phyloP scores from a whole-genome alignment of 441 rosid genomes.

The Oxalis stricta region DNA sequence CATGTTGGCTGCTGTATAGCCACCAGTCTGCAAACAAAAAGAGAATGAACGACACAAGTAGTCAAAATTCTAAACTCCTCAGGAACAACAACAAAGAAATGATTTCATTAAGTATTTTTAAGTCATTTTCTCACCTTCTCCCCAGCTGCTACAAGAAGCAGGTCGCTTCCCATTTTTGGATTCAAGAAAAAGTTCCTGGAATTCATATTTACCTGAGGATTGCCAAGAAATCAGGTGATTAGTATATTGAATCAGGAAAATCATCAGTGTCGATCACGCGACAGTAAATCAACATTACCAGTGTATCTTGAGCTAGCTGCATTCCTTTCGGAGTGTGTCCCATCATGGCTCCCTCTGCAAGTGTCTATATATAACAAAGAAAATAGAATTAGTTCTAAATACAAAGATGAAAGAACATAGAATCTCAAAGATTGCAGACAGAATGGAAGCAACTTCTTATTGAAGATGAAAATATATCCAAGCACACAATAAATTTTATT shows the following conservation, averaged over 20 bases:
- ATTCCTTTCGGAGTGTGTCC: slow-evolving; percentile 74
- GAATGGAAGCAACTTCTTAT: background rate
- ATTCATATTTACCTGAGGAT: slow-evolving; percentile 50
- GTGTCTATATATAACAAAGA: slow-evolving; percentile 26
- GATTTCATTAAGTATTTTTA: background rate
- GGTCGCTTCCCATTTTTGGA: slow-evolving; percentile 51
- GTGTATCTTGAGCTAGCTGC: slow-evolving; percentile 73
- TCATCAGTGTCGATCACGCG: slow-evolving; percentile 1
- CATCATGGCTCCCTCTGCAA: slow-evolving; percentile 78
- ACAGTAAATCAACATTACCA: slow-evolving; percentile 34
- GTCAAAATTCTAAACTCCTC: slow-evolving; percentile 1
- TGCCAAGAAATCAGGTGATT: slow-evolving; percentile 5
- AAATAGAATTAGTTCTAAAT: background rate
- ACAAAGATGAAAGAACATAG: background rate
- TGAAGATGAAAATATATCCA: background rate
- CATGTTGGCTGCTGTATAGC: slow-evolving; percentile 67
- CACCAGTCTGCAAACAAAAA: slow-evolving; percentile 48
- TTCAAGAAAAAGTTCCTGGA: slow-evolving; percentile 41
- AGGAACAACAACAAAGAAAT: background rate
- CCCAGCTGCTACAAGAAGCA: slow-evolving; percentile 69
- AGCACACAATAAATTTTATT: background rate
- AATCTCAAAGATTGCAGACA: background rate
- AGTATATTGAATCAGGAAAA: background rate
- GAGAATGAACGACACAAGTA: background rate
- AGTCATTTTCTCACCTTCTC: slow-evolving; percentile 48